These are phyloP conservation scores for Hordeum marinum DNA, from an alignment of 176 grass and related monocot species.

Conservation along the genomic window DNA sequence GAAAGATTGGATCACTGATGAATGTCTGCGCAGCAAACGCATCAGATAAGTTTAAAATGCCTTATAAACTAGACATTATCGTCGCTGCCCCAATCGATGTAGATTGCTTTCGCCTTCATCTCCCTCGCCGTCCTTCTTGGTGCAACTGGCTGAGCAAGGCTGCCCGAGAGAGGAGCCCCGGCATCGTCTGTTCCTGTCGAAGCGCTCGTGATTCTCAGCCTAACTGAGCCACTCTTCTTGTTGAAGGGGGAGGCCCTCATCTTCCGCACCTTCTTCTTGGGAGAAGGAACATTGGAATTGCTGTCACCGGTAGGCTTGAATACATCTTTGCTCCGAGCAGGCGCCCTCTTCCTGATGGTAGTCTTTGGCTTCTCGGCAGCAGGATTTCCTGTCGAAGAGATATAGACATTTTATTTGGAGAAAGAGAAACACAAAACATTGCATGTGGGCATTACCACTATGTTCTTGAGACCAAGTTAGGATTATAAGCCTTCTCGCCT, in stretches of 20 bases:
- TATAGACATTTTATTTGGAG: neutral
- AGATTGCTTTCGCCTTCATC: neutral
- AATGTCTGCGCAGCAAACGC: neutral
- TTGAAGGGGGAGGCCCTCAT: constrained; percentile 66
- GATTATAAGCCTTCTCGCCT: neutral
- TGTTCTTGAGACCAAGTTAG: constrained; percentile 26
- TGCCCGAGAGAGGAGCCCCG: no score
- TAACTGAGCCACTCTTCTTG: constrained; percentile 55
- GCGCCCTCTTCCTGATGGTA: constrained; percentile 19
- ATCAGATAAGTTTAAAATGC: no score
- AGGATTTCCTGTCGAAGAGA: constrained; percentile 17
- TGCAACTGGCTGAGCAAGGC: no score
- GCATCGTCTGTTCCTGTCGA: constrained; percentile 4
- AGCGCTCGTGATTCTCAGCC: constrained; percentile 7
- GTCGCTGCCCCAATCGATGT: no score
- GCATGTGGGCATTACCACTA: constrained; percentile 16
- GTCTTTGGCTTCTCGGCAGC: constrained; percentile 4
- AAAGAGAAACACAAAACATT: neutral
- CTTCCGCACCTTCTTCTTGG: constrained; percentile 61
- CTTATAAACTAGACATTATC: no score
- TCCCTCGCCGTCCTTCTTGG: neutral
- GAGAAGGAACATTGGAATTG: constrained; percentile 20
- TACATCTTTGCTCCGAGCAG: constrained; percentile 41
- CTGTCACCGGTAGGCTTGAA: constrained; percentile 29
- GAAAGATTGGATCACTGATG: neutral